Base-by-base conservation (phyloP, 2,329 filamentous ascomycete species). In the Colletotrichum tofieldiae region DNA sequence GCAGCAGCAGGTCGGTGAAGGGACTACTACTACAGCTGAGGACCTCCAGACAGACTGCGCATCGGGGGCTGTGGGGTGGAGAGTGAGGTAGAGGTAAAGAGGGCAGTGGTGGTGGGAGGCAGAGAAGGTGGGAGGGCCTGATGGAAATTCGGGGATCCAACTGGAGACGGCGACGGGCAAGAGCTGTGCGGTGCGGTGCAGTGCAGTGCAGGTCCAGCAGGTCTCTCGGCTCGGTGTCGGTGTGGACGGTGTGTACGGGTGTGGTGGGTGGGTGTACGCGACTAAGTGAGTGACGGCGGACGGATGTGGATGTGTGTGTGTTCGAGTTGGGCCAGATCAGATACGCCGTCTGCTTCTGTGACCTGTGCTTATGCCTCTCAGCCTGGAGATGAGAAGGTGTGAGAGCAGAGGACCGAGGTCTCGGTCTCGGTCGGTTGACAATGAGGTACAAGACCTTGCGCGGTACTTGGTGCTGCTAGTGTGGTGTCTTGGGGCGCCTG, bases 41-140 rank as follows among this genome's bases (percentile, higher is more conserved):
- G 51, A 68, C 58, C 65, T 71, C 65, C 65, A 68, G 66, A 55
- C 58, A 54, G 68, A 71, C 58, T 63, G 65, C 64, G 65, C 65
- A 63, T 56, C 29, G 69, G 65, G 35, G 45, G 65, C 65, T 68
- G 58, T 72, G 69, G 68, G 64, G 64, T 67, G 68, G 64, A 47
- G 41, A 65, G 62, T 29, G 54, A 26, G 54, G 54, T 23, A 39
- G 32, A 26, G 54, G 51, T n/a, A 14, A 23, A 37, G 23, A 39
- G 35, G 37, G 37, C 14, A 37, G 54, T 26, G 11, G 54, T 37
- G 5, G 35, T 56, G 32, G 52, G 61, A 52, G 23, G 49, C 32
- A 52, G 66, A 43, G 56, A 67, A 67, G 32, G 51, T 51, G 64
- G 63, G 32, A 67, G 68, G 63, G 47, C 43, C 51, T 56, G 58